phyloP scores from a whole-genome alignment of 148 eudicot genomes.

The Pouteria glomerata region DNA sequence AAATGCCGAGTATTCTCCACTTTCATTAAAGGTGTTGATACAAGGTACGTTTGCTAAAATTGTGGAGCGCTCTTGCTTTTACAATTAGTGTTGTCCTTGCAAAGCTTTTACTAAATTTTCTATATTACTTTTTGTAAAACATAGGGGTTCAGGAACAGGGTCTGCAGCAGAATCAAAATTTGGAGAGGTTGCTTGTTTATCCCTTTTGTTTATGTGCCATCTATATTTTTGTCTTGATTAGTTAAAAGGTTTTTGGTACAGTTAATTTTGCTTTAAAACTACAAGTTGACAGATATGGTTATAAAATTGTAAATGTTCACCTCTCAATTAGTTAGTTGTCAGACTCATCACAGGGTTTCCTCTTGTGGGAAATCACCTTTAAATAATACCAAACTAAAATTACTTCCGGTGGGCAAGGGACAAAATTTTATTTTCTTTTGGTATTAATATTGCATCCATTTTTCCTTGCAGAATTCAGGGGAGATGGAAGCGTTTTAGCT shows the following conservation, averaged over 20 bases:
- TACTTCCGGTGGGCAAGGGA: not conserved
- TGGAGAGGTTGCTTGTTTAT: constrained; percentile 67
- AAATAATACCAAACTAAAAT: not conserved
- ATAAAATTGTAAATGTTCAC: not conserved
- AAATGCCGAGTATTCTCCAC: constrained; percentile 96
- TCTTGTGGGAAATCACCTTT: not conserved
- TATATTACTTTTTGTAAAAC: constrained; percentile 22
- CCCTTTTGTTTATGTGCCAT: not conserved
- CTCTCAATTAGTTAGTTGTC: not conserved
- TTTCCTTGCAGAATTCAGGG: not conserved
- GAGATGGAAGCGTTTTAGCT: not conserved
- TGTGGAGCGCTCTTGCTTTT: constrained; percentile 4
- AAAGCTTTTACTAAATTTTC: constrained; percentile 3
- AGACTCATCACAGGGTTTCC: not conserved
- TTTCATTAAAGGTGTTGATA: constrained; percentile 93
- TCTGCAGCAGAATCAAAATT: constrained; percentile 69
- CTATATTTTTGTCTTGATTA: not conserved
- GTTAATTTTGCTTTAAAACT: not conserved
- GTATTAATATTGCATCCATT: not conserved
- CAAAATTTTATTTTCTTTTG: not conserved
- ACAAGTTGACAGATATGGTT: not conserved
- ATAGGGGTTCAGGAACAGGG: constrained; percentile 54
- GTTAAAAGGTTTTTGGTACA: not conserved
- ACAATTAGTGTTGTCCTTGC: not conserved
- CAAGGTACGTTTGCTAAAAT: constrained; percentile 42